Percentiles rank a stretch among this genome's conserved stretches.
Evolutionary conservation across 2,329 filamentous ascomycete species (phyloP).

Genomic region (Fusarium liriodendri): DNA sequence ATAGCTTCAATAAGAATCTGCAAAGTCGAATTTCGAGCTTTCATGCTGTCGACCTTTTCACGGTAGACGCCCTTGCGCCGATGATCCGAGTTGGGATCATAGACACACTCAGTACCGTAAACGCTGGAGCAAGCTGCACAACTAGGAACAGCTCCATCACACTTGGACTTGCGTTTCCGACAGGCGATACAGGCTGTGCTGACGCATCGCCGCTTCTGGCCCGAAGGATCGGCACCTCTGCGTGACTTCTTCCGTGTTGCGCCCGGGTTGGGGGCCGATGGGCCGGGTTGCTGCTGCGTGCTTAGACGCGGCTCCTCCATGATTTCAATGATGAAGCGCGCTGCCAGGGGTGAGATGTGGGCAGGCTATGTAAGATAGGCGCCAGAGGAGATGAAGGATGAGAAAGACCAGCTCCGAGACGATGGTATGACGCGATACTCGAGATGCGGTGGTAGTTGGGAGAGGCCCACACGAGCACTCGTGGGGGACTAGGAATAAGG

Average conservation of each 20-base stretch:
- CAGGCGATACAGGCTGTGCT: conserved; percentile 89
- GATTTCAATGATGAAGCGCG: conserved; percentile 6
- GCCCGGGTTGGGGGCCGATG: conserved; percentile 21
- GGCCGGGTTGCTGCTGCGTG: conserved; percentile 15
- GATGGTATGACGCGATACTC: conserved; percentile 25
- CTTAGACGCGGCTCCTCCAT: conserved; percentile 37
- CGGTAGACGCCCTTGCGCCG: conserved; percentile 97
- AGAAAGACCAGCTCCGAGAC: not conserved
- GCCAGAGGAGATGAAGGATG: not conserved
- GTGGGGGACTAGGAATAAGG: conserved; percentile 25
- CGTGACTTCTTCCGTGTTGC: conserved; percentile 59
- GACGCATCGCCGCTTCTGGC: conserved; percentile 79
- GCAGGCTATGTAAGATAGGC: conserved; percentile 3
- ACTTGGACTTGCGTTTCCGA: conserved; percentile 84
- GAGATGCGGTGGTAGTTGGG: conserved; percentile 2
- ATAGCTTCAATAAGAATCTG: conserved; percentile 95
- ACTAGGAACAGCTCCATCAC: conserved; percentile 89
- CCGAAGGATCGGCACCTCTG: conserved; percentile 59
- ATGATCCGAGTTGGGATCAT: conserved; percentile 96
- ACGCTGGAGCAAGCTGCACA: conserved; percentile 97
- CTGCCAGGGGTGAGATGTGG: not conserved
- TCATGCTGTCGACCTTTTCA: conserved; percentile 89
- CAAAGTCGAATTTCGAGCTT: conserved; percentile 86
- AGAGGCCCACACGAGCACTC: conserved; percentile 21
- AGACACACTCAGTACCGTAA: conserved; percentile 90